Evolutionary conservation across 2,329 filamentous ascomycete genomes (phyloP), one percentile per base, ranked within the genome.

Genomic region (Drechslerella dactyloides): DNA sequence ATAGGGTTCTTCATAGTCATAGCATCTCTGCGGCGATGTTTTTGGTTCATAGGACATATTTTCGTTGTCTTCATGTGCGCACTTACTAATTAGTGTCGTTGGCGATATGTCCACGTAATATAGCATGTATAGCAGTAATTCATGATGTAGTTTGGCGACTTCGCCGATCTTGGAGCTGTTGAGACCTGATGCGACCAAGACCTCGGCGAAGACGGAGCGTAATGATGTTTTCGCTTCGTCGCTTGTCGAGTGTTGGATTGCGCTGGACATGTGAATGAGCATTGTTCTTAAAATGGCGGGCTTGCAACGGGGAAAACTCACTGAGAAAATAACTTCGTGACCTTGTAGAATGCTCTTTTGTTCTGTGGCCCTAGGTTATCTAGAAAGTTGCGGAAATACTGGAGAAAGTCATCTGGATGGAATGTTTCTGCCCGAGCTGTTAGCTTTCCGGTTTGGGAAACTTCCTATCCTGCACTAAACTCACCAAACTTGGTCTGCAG

Each of bases 321-420:
- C 68, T 60, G 60, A 33, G 60, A 57, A 42, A 97, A 83, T 33
- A 97, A 84, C 77, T 91, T 93, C 77, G 97, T 88, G 56, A 96
- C 85, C 0, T 89, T 87, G 40, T 89, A 89, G 74, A 97, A 90
- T 0, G 93, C 92, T 72, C 93, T 86, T 74, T 85, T 84, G 69
- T 72, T 72, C 24, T 72, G 68, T 3, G 68, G 68, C 8, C 68
- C 68, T 75, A 87, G 82, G 10, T 84, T 82, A 27, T 80, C 80
- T 40, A 87, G 78, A 15, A 82, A 82, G 10, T 80, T 80, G 35
- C 82, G 82, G 76, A 88, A 87, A 74, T 82, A 84, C 17, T 85
- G 83, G 65, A 86, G 84, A 69, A 88, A 83, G 55, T 82, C 79
- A 11, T 78, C 79, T 0, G 81, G 65, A 21, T 73, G 59, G 23